Evolutionary conservation across 768 basidiomycete genomes (phyloP), one percentile per base, ranked within the genome.

Genomic region (Mycena rosella): DNA sequence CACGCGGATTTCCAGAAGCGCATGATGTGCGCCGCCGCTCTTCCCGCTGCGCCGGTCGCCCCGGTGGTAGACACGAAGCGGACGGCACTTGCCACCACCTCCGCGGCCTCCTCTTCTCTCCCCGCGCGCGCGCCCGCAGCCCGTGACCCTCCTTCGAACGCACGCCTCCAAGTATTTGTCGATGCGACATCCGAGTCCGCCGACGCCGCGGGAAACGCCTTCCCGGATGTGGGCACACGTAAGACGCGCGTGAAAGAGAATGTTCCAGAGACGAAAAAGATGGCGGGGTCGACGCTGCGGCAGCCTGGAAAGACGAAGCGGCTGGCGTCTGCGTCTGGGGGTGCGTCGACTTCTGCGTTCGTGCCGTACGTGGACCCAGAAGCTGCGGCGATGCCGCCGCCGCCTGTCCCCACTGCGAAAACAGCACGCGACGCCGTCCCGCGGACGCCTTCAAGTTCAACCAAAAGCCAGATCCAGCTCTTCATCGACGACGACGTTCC

Each of bases 1-100:
- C 90, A 96, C 74, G 80, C 87, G 58, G 95, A 96, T 47, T 99
- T 98, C 79, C 94, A 96, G 77, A 96, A 87, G 82, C 92, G 94
- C 59, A 96, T 94, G 93, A 92, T 94, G 90, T 83, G 85, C 27
- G 75, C 80, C 13, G 77, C 82, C 20, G 77, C 83, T 58, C 74
- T 85, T 34, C 61, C 77, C 9, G 65, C 78, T 18, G 72, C 84
- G 5, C 65, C 77, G n/a, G n/a, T n/a, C 24, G 71, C 77, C 7
- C 78, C 81, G 65, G 73, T 78, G 42, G 78, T 78, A 45, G 69
- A 67, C 70, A 78, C 72, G 68, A 75, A 69, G 1, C 85, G 84
- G 40, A 75, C 82, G 27, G 86, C 85, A 36, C 78, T 89, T 32
- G 82, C 86, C 4, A 77, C 84, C 42, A 77, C 84, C 20, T 72